Conservation (phyloP, 1,284 basidiomycete genomes). For the Trametes sp. region DNA sequence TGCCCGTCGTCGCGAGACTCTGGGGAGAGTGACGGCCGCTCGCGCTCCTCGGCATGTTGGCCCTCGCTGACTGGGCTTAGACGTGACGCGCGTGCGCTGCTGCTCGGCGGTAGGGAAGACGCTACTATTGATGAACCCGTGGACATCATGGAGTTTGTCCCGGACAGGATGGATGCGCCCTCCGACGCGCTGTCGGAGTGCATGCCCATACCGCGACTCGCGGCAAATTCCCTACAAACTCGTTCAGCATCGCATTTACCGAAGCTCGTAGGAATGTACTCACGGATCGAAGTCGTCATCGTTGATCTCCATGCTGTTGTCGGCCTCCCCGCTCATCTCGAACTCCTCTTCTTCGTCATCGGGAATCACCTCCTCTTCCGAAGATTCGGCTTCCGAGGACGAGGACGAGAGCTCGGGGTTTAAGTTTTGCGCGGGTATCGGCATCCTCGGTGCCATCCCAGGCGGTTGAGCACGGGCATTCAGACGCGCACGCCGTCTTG, state of each 20-base stretch:
- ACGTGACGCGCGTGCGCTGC: conserved; percentile 52
- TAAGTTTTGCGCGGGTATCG: conserved; percentile 36
- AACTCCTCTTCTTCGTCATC: conserved; percentile 65
- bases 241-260: conserved; percentile 54
- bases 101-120: conserved; percentile 53
- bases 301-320: conserved; percentile 65
- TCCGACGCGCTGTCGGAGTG: conserved; percentile 67
- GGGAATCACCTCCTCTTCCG: conserved; percentile 51
- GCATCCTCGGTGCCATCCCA: conserved; percentile 27
- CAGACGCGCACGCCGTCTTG: conserved; percentile 68
- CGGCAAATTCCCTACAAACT: conserved; percentile 47
- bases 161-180: conserved; percentile 60
- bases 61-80: conserved; percentile 76
- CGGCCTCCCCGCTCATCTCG: conserved; percentile 50
- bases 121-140: conserved; percentile 55
- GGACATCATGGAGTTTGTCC: conserved; percentile 55
- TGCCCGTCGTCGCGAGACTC: conserved; percentile 37
- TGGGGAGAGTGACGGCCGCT: conserved; percentile 34
- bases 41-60: conserved; percentile 38
- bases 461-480: conserved; percentile 39
- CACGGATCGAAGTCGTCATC: conserved; percentile 80
- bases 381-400: conserved; percentile 42
- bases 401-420: conserved; percentile 62
- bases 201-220: conserved; percentile 39
- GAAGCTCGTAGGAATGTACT: conserved; percentile 39